These are phyloP conservation scores for Phialophora expanda DNA, from an alignment of 2,329 filamentous ascomycete species.

Conservation along the genomic window DNA sequence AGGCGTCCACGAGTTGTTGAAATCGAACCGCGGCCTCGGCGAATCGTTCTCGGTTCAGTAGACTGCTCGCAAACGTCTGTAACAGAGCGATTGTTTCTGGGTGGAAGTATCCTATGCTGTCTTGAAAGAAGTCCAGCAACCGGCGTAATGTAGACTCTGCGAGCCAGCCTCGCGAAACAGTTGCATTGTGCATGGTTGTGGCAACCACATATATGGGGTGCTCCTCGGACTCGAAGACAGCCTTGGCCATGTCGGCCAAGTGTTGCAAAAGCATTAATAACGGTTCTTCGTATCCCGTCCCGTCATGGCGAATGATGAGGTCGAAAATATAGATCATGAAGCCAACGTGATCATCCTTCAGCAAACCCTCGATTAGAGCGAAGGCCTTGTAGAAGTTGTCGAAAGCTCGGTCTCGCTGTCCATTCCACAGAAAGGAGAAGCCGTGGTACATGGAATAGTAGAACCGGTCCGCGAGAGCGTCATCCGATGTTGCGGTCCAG, in stretches of 20 bases:
- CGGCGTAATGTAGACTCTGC: slow-evolving; percentile 36
- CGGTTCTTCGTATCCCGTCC: slow-evolving; percentile 39
- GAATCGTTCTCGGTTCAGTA: slow-evolving; percentile 38
- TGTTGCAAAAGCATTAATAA: slow-evolving; percentile 37
- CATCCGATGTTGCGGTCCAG: slow-evolving; percentile 39
- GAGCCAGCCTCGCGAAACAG: slow-evolving; percentile 34
- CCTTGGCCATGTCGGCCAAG: slow-evolving; percentile 35
- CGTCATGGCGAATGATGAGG: slow-evolving; percentile 39
- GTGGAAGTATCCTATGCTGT: slow-evolving; percentile 40
- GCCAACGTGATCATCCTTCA: slow-evolving; percentile 38
- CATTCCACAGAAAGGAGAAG: slow-evolving; percentile 39
- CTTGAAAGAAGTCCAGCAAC: slow-evolving; percentile 40
- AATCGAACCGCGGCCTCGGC: slow-evolving; percentile 39
- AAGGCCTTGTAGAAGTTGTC: slow-evolving; percentile 39
- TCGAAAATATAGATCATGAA: slow-evolving; percentile 41
- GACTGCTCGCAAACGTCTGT: slow-evolving; percentile 39
- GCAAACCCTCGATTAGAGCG: slow-evolving; percentile 36
- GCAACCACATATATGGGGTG: slow-evolving; percentile 38
- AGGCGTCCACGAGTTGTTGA: slow-evolving; percentile 39
- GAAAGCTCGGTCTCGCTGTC: slow-evolving; percentile 37
- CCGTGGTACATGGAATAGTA: slow-evolving; percentile 40
- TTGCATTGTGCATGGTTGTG: slow-evolving; percentile 32
- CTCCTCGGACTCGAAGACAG: slow-evolving; percentile 35
- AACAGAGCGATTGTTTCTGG: slow-evolving; percentile 38
- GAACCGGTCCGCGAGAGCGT: slow-evolving; percentile 38